Evolutionary conservation across 202 grass and related monocot species (phyloP).

Genomic region (Panicum hallii): DNA sequence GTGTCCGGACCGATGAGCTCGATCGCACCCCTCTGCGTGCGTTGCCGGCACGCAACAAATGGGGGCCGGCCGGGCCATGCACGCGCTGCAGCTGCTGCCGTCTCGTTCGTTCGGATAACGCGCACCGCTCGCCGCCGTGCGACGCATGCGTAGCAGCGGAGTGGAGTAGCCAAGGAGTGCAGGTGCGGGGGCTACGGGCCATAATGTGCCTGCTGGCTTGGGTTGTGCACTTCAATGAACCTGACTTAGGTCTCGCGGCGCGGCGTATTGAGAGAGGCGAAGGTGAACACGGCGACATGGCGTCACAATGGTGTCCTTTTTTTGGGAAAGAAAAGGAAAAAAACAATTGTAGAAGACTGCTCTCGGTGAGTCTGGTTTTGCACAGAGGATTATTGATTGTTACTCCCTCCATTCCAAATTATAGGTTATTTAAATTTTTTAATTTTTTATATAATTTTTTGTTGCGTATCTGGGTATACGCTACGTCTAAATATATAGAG

Average conservation of each 20-base stretch:
- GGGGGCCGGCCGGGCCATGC: neutral
- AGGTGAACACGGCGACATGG: neutral
- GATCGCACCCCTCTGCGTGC: neutral
- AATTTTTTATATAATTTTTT: no score
- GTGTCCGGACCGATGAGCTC: neutral
- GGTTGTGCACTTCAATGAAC: neutral
- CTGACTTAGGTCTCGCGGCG: neutral
- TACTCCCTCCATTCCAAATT: no score
- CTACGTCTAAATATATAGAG: no score
- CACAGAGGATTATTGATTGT: no score
- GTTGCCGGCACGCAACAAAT: constrained; percentile 17
- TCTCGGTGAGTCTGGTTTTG: neutral
- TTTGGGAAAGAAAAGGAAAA: neutral
- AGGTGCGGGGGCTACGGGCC: neutral
- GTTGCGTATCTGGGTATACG: no score
- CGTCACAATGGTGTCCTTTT: neutral
- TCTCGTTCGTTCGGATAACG: constrained; percentile 1
- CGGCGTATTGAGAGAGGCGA: neutral
- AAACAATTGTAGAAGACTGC: neutral
- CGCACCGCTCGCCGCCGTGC: neutral
- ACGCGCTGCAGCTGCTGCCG: neutral
- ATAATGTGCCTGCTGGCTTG: neutral
- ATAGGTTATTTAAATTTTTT: no score
- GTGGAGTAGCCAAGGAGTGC: neutral
- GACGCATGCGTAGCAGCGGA: neutral